A percentile compares a stretch with the other conserved stretches of the same genome.
These are phyloP conservation scores for Kwoniella sp. DNA, from an alignment of 768 basidiomycete species.

Conservation along the genomic window DNA sequence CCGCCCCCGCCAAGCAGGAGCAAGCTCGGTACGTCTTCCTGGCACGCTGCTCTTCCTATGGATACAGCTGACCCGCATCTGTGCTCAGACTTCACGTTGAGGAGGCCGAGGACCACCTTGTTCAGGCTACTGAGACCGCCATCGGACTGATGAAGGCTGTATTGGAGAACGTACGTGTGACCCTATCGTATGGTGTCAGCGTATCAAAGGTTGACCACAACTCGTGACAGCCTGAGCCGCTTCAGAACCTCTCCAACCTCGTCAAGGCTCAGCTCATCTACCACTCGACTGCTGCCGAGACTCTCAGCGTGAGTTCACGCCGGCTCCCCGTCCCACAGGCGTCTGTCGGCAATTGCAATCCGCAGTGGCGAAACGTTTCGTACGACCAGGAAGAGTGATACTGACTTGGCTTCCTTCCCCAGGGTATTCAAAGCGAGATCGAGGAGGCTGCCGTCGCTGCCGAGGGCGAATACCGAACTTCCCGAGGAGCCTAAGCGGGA, in stretches of 20 bases:
- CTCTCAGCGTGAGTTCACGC: constrained; percentile 51
- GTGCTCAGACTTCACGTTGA: constrained; percentile 59
- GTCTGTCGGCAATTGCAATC: no score
- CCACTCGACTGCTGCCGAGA: constrained; percentile 51
- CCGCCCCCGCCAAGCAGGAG: constrained; percentile 72
- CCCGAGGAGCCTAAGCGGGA: constrained; percentile 41
- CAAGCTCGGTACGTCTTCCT: constrained; percentile 61
- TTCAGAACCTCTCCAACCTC: constrained; percentile 89
- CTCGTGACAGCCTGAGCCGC: constrained; percentile 89
- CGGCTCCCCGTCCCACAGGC: not conserved
- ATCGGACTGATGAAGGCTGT: constrained; percentile 98
- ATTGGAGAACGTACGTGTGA: constrained; percentile 76
- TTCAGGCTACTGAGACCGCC: constrained; percentile 95
- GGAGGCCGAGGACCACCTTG: constrained; percentile 71
- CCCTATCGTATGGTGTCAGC: not conserved
- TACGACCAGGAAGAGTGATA: no score
- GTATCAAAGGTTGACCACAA: no score
- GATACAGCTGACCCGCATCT: not conserved
- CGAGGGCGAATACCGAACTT: constrained; percentile 83
- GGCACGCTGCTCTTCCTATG: not conserved
- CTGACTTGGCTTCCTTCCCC: not conserved
- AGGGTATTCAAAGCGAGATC: constrained; percentile 76
- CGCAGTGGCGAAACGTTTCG: no score
- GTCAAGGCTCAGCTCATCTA: constrained; percentile 70
- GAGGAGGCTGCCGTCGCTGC: constrained; percentile 89